Conservation (phyloP, 805 yeast genomes). For the Wickerhamomyces chaumierensis region DNA sequence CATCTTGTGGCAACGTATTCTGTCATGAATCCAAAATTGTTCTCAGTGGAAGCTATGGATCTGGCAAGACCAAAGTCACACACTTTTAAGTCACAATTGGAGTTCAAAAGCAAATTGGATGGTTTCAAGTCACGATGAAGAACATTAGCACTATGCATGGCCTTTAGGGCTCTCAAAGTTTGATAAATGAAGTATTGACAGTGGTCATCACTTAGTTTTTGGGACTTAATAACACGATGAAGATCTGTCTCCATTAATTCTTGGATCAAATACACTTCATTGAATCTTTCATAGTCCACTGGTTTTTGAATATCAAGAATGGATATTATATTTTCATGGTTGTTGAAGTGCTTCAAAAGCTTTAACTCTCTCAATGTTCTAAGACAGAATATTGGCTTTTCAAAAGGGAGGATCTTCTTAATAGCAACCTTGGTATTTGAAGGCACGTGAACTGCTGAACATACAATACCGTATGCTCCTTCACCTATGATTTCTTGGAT, state of each 20-base stretch:
- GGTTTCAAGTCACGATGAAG: slow-evolving; percentile 75
- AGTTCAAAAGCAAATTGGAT: slow-evolving; percentile 53
- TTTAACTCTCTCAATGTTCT: slow-evolving; percentile 65
- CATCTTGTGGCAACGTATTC: slow-evolving; percentile 81
- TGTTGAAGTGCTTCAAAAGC: slow-evolving; percentile 47
- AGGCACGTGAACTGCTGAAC: slow-evolving; percentile 53
- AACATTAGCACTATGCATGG: slow-evolving; percentile 62
- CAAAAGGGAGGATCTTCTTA: slow-evolving; percentile 65
- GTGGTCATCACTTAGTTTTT: slow-evolving; percentile 51
- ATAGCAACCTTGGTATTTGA: slow-evolving; percentile 60
- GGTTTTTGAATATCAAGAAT: slow-evolving; percentile 62
- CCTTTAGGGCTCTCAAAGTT: slow-evolving; percentile 56
- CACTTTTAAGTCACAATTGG: slow-evolving; percentile 63
- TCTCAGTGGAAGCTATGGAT: slow-evolving; percentile 36
- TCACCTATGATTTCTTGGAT: slow-evolving; percentile 57
- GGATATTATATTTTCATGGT: slow-evolving; percentile 64
- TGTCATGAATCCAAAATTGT: slow-evolving; percentile 46
- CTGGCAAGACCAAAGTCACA: slow-evolving; percentile 76
- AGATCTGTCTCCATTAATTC: slow-evolving; percentile 73
- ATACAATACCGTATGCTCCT: slow-evolving; percentile 77
- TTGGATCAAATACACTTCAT: slow-evolving; percentile 66
- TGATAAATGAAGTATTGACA: slow-evolving; percentile 64
- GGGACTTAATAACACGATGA: slow-evolving; percentile 48
- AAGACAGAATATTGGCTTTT: slow-evolving; percentile 51
- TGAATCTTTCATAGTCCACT: slow-evolving; percentile 40